phyloP scores from a whole-genome alignment of 305 asterid genomes.

The Caryopteris hybrid region DNA sequence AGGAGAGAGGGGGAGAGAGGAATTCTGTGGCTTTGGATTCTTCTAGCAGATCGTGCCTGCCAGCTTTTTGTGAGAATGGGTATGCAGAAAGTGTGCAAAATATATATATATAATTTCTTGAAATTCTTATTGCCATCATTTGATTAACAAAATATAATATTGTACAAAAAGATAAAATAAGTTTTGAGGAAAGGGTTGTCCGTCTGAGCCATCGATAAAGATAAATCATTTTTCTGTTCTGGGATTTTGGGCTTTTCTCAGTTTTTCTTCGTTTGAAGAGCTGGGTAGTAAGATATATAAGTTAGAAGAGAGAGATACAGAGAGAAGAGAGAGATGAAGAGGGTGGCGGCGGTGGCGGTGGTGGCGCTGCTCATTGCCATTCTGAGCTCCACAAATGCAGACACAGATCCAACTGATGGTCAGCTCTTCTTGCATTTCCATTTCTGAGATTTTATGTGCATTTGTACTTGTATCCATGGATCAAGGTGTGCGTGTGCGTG shows the following conservation, averaged over 20 bases:
- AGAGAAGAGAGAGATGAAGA: constrained; percentile 35
- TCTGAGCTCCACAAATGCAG: constrained; percentile 54
- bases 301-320: constrained; percentile 7
- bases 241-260: constrained; percentile 1
- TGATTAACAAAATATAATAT: background rate
- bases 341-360: constrained; percentile 36
- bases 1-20: constrained; percentile 14
- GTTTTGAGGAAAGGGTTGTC: constrained; percentile 26
- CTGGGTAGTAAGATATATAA: too few species aligned
- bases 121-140: constrained; percentile 25
- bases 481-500: background rate
- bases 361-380: constrained; percentile 56
- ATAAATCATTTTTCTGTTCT: constrained; percentile 28
- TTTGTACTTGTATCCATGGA: background rate
- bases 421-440: constrained; percentile 16
- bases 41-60: constrained; percentile 83
- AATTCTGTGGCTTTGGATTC: constrained; percentile 81
- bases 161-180: background rate
- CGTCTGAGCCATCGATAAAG: constrained; percentile 25
- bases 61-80: constrained; percentile 68
- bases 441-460: constrained; percentile 4
- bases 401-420: constrained; percentile 92
- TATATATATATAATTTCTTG: constrained; percentile 29
- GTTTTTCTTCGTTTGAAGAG: background rate
- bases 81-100: constrained; percentile 31